These are phyloP conservation scores for Penstemon newberryi DNA, from an alignment of 257 asterid species.

Conservation along the genomic window DNA sequence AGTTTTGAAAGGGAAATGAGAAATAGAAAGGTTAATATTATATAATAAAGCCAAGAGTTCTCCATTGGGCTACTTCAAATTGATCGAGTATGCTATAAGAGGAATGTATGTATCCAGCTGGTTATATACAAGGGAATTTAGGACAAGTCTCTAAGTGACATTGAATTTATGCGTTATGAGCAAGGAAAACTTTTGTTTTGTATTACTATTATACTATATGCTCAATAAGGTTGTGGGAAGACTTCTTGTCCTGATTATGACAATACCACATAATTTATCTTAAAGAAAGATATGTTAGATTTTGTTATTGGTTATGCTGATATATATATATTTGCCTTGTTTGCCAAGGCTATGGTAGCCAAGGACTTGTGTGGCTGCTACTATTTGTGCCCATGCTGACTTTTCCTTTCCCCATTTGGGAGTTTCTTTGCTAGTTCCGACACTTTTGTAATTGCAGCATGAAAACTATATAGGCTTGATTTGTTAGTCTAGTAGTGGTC, in stretches of 20 bases:
- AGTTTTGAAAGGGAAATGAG: conserved; percentile 1
- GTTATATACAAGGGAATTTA: not conserved
- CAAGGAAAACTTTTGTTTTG: not conserved
- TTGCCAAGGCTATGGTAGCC: not conserved
- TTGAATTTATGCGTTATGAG: conserved; percentile 3
- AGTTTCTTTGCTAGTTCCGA: not conserved
- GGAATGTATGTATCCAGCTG: not conserved
- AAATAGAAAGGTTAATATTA: not conserved
- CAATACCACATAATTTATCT: not conserved
- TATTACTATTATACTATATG: too few species aligned
- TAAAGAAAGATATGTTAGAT: not conserved
- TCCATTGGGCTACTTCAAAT: not conserved
- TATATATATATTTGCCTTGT: not conserved
- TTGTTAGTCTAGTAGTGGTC: too few species aligned
- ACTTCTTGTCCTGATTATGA: conserved; percentile 6
- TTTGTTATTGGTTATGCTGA: not conserved
- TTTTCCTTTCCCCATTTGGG: not conserved
- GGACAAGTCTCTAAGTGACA: not conserved
- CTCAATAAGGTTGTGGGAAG: not conserved
- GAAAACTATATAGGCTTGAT: too few species aligned
- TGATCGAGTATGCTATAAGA: not conserved
- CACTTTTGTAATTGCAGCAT: too few species aligned
- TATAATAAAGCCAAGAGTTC: not conserved
- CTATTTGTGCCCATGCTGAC: not conserved
- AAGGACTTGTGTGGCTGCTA: not conserved